Conservation (phyloP, 441 rosid genomes). For the Viola pubescens region DNA sequence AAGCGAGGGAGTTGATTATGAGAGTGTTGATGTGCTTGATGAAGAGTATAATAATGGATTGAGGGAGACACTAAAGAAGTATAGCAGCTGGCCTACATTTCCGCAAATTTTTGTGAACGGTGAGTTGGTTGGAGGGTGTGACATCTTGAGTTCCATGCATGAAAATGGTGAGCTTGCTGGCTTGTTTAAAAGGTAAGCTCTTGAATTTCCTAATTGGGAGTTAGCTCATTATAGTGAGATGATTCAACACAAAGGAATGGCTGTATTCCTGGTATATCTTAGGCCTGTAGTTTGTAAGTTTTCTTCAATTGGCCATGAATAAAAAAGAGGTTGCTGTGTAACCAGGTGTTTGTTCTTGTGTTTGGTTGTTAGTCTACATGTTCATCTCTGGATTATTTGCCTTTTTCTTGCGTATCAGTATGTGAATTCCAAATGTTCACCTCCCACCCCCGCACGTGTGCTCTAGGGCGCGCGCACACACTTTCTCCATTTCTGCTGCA, state of each 20-base stretch:
- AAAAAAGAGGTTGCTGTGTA: no score
- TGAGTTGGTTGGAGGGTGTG: conserved; percentile 87
- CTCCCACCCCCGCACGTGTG: no score
- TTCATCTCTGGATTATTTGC: no score
- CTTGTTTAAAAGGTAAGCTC: conserved; percentile 33
- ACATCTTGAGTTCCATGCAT: conserved; percentile 73
- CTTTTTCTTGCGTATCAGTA: no score
- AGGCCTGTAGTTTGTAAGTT: not conserved
- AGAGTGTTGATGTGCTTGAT: conserved; percentile 76
- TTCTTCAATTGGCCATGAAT: no score
- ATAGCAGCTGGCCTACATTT: conserved; percentile 90
- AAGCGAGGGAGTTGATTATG: conserved; percentile 63
- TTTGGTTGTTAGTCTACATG: no score
- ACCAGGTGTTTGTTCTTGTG: no score
- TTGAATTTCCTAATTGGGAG: not conserved
- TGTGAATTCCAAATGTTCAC: no score
- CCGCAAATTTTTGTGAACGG: conserved; percentile 87
- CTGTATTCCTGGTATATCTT: not conserved
- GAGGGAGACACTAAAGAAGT: conserved; percentile 88
- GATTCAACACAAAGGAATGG: not conserved
- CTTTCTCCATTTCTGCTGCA: no score
- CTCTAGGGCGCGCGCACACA: no score
- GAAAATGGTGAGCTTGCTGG: conserved; percentile 70
- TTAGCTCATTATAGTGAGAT: not conserved
- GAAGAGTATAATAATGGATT: conserved; percentile 68